These are phyloP conservation scores for Daldinia vernicosa DNA, from an alignment of 495 filamentous ascomycete species.

Conservation along the genomic window DNA sequence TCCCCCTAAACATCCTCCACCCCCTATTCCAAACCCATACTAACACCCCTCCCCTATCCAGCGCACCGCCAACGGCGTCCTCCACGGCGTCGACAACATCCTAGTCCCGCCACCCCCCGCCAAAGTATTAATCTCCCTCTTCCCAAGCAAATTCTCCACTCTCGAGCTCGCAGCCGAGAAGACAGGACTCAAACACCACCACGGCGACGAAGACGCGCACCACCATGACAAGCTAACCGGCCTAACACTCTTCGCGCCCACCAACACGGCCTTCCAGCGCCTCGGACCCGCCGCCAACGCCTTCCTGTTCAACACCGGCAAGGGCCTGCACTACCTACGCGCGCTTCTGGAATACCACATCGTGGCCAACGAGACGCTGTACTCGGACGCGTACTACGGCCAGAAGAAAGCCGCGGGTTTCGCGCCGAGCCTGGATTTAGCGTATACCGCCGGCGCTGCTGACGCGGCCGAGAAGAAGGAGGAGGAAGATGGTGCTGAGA, in stretches of 20 bases:
- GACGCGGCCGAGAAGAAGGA: constrained; percentile 10
- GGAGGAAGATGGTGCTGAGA: not conserved
- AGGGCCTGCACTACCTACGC: constrained; percentile 73
- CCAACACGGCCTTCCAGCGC: constrained; percentile 76
- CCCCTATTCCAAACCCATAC: constrained; percentile 12
- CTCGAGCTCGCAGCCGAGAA: constrained; percentile 74
- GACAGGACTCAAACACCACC: constrained; percentile 66
- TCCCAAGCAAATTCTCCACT: constrained; percentile 80
- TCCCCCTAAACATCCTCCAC: not conserved
- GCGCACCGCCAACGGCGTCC: constrained; percentile 72
- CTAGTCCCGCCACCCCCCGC: constrained; percentile 76
- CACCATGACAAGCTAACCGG: constrained; percentile 48
- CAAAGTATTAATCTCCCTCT: constrained; percentile 66
- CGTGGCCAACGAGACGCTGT: constrained; percentile 76
- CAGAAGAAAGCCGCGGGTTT: constrained; percentile 15
- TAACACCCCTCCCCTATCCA: constrained; percentile 52
- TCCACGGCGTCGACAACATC: constrained; percentile 77
- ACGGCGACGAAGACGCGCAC: constrained; percentile 3
- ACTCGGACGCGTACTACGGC: constrained; percentile 80
- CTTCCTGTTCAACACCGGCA: constrained; percentile 76
- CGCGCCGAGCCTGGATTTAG: not conserved
- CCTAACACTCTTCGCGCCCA: constrained; percentile 75
- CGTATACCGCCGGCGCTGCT: constrained; percentile 8
- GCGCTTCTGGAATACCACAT: constrained; percentile 82
- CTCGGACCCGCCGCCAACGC: constrained; percentile 74